These are phyloP conservation scores for Suzukiozyma palmioleophila DNA, from an alignment of 1,139 yeast species.

Conservation along the genomic window DNA sequence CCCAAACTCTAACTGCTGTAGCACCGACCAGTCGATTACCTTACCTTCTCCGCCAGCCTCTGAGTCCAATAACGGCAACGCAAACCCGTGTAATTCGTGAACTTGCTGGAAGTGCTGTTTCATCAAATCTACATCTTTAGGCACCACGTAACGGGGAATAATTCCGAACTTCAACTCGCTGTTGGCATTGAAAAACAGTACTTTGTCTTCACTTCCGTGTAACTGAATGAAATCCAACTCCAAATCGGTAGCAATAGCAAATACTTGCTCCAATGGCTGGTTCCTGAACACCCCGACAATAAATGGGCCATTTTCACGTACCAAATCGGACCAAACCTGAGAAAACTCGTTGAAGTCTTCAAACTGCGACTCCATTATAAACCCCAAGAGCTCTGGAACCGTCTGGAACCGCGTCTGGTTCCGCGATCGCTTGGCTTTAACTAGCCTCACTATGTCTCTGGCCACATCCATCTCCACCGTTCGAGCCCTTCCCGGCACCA, in stretches of 20 bases:
- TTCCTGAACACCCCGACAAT: constrained; percentile 90
- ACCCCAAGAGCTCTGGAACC: constrained; percentile 16
- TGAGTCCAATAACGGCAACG: constrained; percentile 71
- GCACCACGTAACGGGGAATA: constrained; percentile 66
- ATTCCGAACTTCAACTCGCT: constrained; percentile 46
- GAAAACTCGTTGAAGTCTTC: constrained; percentile 29
- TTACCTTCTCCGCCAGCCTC: constrained; percentile 93
- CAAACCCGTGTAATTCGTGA: constrained; percentile 23
- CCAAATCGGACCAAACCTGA: constrained; percentile 19
- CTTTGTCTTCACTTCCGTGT: constrained; percentile 78
- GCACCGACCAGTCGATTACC: constrained; percentile 59
- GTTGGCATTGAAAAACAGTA: constrained; percentile 45
- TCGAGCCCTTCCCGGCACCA: constrained; percentile 78
- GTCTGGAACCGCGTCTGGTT: constrained; percentile 17
- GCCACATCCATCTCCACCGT: constrained; percentile 61
- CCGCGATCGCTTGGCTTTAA: constrained; percentile 16
- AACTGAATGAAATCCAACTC: constrained; percentile 76
- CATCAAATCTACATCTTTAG: constrained; percentile 40
- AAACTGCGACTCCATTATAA: constrained; percentile 10
- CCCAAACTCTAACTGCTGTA: constrained; percentile 33
- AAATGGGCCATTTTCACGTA: constrained; percentile 56
- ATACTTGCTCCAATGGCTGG: constrained; percentile 64
- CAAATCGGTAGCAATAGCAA: constrained; percentile 40
- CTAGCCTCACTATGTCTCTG: constrained; percentile 41
- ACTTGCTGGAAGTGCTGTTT: constrained; percentile 14